Base-by-base conservation (phyloP, 371 early-diverging fungal species). In the Smittium culicis region DNA sequence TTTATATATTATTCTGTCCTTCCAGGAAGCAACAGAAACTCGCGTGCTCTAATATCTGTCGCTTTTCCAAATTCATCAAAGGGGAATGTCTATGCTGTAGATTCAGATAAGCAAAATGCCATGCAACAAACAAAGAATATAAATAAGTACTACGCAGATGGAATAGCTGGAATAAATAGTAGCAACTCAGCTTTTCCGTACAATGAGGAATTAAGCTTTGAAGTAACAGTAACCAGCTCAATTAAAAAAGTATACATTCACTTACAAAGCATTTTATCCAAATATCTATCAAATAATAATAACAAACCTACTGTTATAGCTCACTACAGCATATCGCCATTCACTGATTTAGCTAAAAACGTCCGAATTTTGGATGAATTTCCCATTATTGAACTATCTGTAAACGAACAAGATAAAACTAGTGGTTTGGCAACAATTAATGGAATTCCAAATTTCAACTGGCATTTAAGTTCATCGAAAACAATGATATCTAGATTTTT, bases 401-500 rank as follows among this genome's bases (percentile, higher is more conserved):
- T 64, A 8, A 20, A 32, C 14, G 35, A 35, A 24, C 33, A 64
- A 28, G 65, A 64, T 35, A 32, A 64, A 64, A 45, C 16, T 8
- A 29, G 16, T 28, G 14, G 14, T 8, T 16, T 25, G 8, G 16
- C 14, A 14, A 35, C 20, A 35, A 62, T 28, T 31, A 14, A 16
- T 32, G 30, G 16, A 29, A 35, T 62, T 14, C n/a, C 29, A 17
- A 64, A 45, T 0, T 75, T 96, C 14, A 89, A 88, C 65, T 96
- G 96, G 96, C 89, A 93, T 68, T 80, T 81, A 34, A 82, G 83
- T 17, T 84, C 82, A 0, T 72, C 82, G 20, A 78, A 80, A 30
- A 78, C 85, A 34, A 87, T 93, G 83, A 65, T 96, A 17, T 77
- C 76, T 5, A 83, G 86, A 64, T 86, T 91, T 64, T 72, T 93